Evolutionary conservation across 2,329 filamentous ascomycete species (phyloP).

Genomic region (Zymoseptoria ardabiliae): DNA sequence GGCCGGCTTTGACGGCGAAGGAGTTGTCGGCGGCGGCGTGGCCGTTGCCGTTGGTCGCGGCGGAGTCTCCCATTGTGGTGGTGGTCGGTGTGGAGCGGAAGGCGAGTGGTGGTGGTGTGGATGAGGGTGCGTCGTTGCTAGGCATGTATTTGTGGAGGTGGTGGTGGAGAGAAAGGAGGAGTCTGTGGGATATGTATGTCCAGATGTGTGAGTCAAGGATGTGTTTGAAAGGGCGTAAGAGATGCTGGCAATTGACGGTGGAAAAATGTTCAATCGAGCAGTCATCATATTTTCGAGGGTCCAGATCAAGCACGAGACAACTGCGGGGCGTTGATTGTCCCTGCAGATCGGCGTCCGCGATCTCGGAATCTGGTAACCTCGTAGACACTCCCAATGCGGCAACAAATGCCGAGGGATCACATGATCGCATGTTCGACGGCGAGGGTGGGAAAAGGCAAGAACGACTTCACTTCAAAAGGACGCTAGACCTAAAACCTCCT

Average conservation of each 20-base stretch:
- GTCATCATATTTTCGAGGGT: neutral
- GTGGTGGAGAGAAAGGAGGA: neutral
- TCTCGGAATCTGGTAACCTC: neutral
- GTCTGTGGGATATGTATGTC: neutral
- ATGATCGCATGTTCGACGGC: neutral
- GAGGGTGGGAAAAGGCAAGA: neutral
- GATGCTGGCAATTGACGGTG: neutral
- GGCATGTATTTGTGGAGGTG: slow-evolving; percentile 7
- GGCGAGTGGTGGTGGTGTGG: slow-evolving; percentile 5
- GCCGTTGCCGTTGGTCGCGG: slow-evolving; percentile 16
- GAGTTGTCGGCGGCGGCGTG: slow-evolving; percentile 29
- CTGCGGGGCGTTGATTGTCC: neutral
- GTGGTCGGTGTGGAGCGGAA: slow-evolving; percentile 14
- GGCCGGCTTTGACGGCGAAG: slow-evolving; percentile 87
- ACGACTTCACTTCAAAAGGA: neutral
- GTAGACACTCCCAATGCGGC: neutral
- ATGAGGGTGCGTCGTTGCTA: slow-evolving; percentile 7
- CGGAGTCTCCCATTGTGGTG: slow-evolving; percentile 5
- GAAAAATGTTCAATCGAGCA: neutral
- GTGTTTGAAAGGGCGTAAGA: neutral
- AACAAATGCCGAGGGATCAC: neutral
- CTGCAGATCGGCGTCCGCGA: neutral
- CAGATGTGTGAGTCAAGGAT: neutral
- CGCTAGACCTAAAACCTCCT: neutral
- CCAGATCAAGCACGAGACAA: neutral